Base-by-base conservation (phyloP, 768 basidiomycete species). In the Leccinum arenicola region DNA sequence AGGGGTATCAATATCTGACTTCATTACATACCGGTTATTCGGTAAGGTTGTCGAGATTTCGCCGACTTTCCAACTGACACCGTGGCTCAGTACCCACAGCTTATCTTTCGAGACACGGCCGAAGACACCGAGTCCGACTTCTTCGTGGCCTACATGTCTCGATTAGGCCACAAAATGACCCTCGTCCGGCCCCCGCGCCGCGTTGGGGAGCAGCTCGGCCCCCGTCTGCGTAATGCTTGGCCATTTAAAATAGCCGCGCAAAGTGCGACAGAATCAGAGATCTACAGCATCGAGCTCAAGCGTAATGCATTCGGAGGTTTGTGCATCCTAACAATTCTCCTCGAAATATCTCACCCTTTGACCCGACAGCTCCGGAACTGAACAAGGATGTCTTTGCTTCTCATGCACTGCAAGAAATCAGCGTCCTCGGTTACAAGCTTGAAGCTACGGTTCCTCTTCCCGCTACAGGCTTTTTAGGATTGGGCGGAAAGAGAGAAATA, bases 1-100 rank as follows among this genome's bases (percentile, higher is more conserved):
- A 91, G 89, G 89, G 89, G 38, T 91, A 84, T 65, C 75, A 81
- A n/a, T 90, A 87, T 62, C 75, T 85, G 64, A 82, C 89, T 25
- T 77, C 81, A n/a, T 77, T 84, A 35, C 84, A 84, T 63, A 78
- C 80, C 7, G 82, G 80, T 35, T 80, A 80, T 60, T 63, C 81
- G 31, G 88, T 88, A 65, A 58, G 64, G 29, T 17, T 43, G 12
- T 48, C 60, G 72, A 71, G 14, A 25, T n/a, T 45, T 43, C 56
- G 12, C 29, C 29, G 50, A n/a, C 51, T 36, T 29, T 52, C 40
- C 61, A 15, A 59, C 67, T 64, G 48, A 63, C 50, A 23, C 31
- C 10, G 61, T 61, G 54, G 61, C 49, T 61, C 64, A 85, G 83
- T 75, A 80, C 40, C 85, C 88, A 50, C 84, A 85, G 23, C 78